Conservation (phyloP, 2,329 filamentous ascomycete genomes). For the Talaromyces funiculosus region DNA sequence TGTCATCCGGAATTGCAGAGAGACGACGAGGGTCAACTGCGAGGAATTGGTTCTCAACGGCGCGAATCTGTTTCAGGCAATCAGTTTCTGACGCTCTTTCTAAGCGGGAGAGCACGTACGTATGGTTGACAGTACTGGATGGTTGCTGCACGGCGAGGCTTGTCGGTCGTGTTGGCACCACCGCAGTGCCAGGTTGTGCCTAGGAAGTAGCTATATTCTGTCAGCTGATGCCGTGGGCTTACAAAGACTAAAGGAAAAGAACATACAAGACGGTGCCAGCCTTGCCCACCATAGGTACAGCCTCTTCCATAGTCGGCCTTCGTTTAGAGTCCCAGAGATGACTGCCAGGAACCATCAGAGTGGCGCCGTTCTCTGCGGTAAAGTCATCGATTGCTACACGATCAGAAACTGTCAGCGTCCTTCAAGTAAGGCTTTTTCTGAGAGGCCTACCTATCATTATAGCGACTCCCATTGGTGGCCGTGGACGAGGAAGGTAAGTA, state of each 20-base stretch:
- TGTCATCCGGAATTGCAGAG: constrained; percentile 23
- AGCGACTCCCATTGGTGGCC: constrained; percentile 28
- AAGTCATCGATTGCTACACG: constrained; percentile 28
- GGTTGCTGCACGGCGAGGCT: constrained; percentile 31
- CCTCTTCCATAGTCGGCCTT: constrained; percentile 22
- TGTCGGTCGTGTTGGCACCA: constrained; percentile 28
- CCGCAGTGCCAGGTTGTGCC: constrained; percentile 37
- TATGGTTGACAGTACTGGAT: constrained; percentile 42
- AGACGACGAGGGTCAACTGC: constrained; percentile 29
- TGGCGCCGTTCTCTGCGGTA: constrained; percentile 31
- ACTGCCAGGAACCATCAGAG: constrained; percentile 31
- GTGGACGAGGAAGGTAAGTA: constrained; percentile 30
- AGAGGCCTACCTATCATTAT: constrained; percentile 29
- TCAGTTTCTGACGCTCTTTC: not conserved
- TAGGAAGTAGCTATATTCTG: constrained; percentile 19
- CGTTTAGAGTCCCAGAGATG: constrained; percentile 30
- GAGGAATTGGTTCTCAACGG: constrained; percentile 29
- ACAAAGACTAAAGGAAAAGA: too few species aligned
- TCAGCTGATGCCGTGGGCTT: not conserved
- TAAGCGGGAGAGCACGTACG: constrained; percentile 5
- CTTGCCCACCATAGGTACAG: constrained; percentile 30
- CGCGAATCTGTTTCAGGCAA: constrained; percentile 21
- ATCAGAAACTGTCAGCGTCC: not conserved
- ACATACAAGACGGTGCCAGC: constrained; percentile 32
- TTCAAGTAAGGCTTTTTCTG: not conserved